phyloP scores from a whole-genome alignment of 768 basidiomycete species.

The Russula compacta region DNA sequence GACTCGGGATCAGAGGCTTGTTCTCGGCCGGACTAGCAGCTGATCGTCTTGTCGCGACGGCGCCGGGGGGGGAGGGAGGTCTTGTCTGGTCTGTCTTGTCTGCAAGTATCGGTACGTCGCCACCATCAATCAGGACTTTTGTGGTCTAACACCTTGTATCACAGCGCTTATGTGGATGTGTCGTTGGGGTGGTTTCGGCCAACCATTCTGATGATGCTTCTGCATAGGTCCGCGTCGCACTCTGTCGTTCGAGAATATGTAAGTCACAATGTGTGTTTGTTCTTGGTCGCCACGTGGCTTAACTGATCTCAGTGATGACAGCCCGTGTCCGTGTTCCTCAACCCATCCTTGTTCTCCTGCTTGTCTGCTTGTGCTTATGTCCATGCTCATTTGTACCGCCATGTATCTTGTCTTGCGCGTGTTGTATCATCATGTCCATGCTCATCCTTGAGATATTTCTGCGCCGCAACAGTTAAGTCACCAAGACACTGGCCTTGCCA shows the following conservation, averaged over 20 bases:
- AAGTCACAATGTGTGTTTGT: not conserved
- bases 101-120: constrained; percentile 7
- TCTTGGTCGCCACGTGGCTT: not conserved
- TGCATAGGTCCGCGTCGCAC: not conserved
- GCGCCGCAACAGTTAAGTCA: not conserved
- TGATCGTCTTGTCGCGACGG: not conserved
- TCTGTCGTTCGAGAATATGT: not conserved
- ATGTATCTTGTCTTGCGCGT: not conserved
- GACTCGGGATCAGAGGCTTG: not conserved
- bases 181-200: constrained; percentile 1
- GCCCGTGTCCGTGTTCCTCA: not conserved
- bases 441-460: not conserved
- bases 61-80: not conserved
- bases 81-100: not conserved
- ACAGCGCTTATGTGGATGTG: not conserved
- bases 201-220: not conserved
- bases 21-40: constrained; percentile 1
- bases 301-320: not conserved
- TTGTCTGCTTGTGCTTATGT: not conserved
- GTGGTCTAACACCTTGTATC: not conserved
- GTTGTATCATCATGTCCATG: not conserved
- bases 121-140: not conserved
- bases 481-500: too few species aligned
- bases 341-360: too few species aligned
- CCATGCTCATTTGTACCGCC: not conserved